Evolutionary conservation across 1,284 basidiomycete genomes (phyloP).

Genomic region (Naganishia liquefaciens): DNA sequence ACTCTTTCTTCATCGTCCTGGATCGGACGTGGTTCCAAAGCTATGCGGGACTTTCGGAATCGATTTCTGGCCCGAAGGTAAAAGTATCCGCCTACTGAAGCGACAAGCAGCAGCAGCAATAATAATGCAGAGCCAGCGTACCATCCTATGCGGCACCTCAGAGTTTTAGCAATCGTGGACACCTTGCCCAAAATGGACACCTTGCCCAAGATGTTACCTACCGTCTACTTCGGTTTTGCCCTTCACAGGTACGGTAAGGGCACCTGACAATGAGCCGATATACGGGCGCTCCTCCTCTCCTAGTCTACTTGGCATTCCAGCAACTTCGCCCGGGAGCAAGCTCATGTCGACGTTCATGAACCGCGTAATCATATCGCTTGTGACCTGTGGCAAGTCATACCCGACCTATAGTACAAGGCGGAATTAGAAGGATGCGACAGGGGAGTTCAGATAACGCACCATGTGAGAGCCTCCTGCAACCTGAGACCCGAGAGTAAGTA

Average conservation of each 20-base stretch:
- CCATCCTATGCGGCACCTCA: slow-evolving; percentile 62
- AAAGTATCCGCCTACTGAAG: slow-evolving; percentile 62
- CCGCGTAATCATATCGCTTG: slow-evolving; percentile 97
- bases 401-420: slow-evolving; percentile 60
- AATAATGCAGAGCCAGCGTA: slow-evolving; percentile 85
- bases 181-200: not conserved
- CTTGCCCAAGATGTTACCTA: not conserved
- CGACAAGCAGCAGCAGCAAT: slow-evolving; percentile 71
- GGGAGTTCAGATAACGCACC: slow-evolving; percentile 48
- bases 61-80: slow-evolving; percentile 45
- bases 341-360: slow-evolving; percentile 90
- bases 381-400: slow-evolving; percentile 80
- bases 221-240: slow-evolving; percentile 8
- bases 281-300: slow-evolving; percentile 59
- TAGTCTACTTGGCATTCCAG: slow-evolving; percentile 71
- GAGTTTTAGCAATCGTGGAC: not conserved
- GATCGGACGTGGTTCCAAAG: slow-evolving; percentile 54
- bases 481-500: slow-evolving; percentile 28
- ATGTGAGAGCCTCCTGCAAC: slow-evolving; percentile 81
- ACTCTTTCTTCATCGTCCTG: slow-evolving; percentile 59
- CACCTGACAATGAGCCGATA: slow-evolving; percentile 37
- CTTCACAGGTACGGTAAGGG: not conserved
- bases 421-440: not conserved
- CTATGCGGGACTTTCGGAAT: slow-evolving; percentile 44
- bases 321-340: slow-evolving; percentile 71